Base-by-base conservation (phyloP, 2,329 filamentous ascomycete species). In the Fusarium verrucosum region DNA sequence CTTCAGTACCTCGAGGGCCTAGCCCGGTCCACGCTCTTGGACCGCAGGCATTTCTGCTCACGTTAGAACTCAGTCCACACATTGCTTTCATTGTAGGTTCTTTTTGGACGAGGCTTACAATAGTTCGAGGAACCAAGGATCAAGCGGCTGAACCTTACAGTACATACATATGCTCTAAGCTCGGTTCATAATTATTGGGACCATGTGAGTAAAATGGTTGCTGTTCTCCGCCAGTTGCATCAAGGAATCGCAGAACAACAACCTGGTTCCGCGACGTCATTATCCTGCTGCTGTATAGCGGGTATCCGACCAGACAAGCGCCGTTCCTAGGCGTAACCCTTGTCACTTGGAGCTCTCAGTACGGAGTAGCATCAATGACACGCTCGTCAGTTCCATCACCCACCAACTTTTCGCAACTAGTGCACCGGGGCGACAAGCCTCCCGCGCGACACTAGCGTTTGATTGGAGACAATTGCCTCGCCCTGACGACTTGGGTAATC, bases 391-490 rank as follows among this genome's bases (percentile, higher is more conserved):
- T 38, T 56, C 53, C 53, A 50, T 49, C n/a, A 20, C 51, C 52
- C 64, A 58, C 49, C 55, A 54, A 43, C 52, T 44, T 42, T 45
- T 49, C 41, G 43, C 42, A 62, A 51, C 56, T 54, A 66, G 66
- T 46, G 55, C 52, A 51, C 50, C 55, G 51, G 52, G 65, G 63
- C 50, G 49, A 62, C 50, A 67, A 71, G 70, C 68, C 66, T 71
- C 70, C 70, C 70, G 70, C 32, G 30, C 6, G 52, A 57, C 61
- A 69, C 70, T 72, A 72, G 58, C 38, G 41, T 53, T 40, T 53
- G 20, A 70, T 68, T 68, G 69, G 70, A 64, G 57, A 33, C 32
- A 44, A 26, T 45, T 46, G 44, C 41, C 26, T 33, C 30, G 42
- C 50, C 40, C 50, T 55, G 51, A 66, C 61, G 46, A 57, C 64